Conservation (phyloP, 768 basidiomycete species). For the Omphalotus guepiniiformis region DNA sequence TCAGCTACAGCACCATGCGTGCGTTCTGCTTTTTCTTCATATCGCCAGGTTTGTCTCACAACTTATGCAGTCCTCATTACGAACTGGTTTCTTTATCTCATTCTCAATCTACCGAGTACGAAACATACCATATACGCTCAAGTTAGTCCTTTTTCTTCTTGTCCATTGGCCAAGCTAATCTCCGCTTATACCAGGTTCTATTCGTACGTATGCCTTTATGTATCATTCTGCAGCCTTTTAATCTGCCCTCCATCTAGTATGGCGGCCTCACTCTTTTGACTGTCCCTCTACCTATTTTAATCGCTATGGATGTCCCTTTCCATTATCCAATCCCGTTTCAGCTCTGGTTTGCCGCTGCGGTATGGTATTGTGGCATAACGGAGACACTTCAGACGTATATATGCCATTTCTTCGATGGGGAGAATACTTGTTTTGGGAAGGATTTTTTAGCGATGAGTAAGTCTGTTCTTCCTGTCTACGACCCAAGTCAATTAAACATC, state of each 20-base stretch:
- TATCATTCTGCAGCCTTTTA: not conserved
- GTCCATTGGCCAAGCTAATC: not conserved
- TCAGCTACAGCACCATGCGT: conserved; percentile 5
- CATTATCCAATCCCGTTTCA: conserved; percentile 1
- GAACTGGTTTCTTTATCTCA: conserved; percentile 7
- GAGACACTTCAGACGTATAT: conserved; percentile 11
- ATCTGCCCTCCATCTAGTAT: not conserved
- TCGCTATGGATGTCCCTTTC: conserved; percentile 6
- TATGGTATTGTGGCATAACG: conserved; percentile 14
- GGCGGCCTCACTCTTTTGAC: conserved; percentile 6
- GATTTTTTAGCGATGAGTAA: conserved; percentile 24
- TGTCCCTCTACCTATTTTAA: conserved; percentile 4
- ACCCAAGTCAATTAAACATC: not conserved
- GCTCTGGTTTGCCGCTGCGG: conserved; percentile 3
- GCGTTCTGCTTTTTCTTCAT: not conserved
- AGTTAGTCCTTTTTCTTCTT: not conserved
- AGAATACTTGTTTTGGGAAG: conserved; percentile 11
- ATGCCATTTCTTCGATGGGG: conserved; percentile 12
- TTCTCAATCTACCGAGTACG: conserved; percentile 2
- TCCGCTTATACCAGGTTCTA: not conserved
- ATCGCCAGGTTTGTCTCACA: not conserved
- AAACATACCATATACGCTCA: conserved; percentile 5
- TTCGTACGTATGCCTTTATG: not conserved
- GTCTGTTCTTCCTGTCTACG: not conserved
- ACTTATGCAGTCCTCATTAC: not conserved